phyloP scores from a whole-genome alignment of 169 alveolate genomes.

The Plasmodium malariae region DNA sequence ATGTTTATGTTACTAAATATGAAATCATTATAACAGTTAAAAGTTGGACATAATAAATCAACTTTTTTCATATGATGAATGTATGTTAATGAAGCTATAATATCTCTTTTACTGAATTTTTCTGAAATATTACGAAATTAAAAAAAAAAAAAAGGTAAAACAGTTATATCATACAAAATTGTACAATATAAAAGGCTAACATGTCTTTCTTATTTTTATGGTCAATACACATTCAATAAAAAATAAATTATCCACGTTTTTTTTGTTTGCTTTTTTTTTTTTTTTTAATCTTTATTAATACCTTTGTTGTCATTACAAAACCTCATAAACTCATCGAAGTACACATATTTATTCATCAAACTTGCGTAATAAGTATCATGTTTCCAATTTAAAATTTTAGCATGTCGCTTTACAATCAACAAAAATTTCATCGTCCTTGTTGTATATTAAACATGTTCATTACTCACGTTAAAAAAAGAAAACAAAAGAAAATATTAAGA shows the following conservation, averaged over 20 bases:
- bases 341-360: slow-evolving; percentile 74
- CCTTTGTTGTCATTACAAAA: slow-evolving; percentile 77
- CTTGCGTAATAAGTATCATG: slow-evolving; percentile 77
- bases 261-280: slow-evolving; percentile 6
- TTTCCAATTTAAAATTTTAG: slow-evolving; percentile 76
- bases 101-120: slow-evolving; percentile 68
- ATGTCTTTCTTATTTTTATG: slow-evolving; percentile 17
- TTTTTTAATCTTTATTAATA: slow-evolving; percentile 34
- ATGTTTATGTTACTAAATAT: slow-evolving; percentile 62
- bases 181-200: slow-evolving; percentile 3
- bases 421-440: slow-evolving; percentile 44
- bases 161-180: not conserved
- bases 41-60: slow-evolving; percentile 65
- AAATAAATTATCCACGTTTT: not conserved
- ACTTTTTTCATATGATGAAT: slow-evolving; percentile 75
- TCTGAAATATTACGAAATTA: slow-evolving; percentile 33
- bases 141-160: slow-evolving; percentile 1
- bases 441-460: slow-evolving; percentile 24
- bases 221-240: slow-evolving; percentile 8
- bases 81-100: slow-evolving; percentile 74
- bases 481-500: slow-evolving; percentile 6
- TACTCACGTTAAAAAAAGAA: slow-evolving; percentile 1
- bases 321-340: slow-evolving; percentile 76
- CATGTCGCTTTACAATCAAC: slow-evolving; percentile 53
- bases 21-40: slow-evolving; percentile 65